Evolutionary conservation across 768 basidiomycete genomes (phyloP).

Genomic region (Lactarius evosmus): DNA sequence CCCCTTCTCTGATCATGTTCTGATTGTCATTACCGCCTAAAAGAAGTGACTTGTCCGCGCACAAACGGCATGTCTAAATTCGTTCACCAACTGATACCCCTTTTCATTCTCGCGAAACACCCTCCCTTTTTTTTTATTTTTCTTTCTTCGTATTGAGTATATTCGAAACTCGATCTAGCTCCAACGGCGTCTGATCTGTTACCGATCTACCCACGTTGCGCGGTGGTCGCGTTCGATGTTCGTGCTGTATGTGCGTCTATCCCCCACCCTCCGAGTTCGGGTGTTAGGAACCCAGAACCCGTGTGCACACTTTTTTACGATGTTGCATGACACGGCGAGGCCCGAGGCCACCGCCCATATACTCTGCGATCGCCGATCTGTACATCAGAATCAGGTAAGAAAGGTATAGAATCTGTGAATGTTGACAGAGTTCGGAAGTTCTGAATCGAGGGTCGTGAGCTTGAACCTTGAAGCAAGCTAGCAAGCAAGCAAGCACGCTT

Average conservation of each 20-base stretch:
- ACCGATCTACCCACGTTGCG: background rate
- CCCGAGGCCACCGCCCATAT: background rate
- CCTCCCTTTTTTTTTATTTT: background rate
- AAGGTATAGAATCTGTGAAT: background rate
- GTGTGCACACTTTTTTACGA: background rate
- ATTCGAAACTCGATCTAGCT: background rate
- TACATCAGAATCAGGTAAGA: background rate
- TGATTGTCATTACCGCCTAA: constrained; percentile 1
- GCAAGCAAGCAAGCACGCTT: background rate
- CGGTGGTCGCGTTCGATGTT: background rate
- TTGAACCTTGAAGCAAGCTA: background rate
- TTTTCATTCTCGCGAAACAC: background rate
- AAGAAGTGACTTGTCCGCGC: background rate
- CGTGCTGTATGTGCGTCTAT: background rate
- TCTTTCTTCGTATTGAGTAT: background rate
- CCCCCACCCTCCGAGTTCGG: background rate
- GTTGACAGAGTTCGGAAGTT: background rate
- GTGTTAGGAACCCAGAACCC: background rate
- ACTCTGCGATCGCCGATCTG: constrained; percentile 11
- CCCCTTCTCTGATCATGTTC: background rate
- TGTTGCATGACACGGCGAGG: background rate
- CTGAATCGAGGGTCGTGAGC: background rate
- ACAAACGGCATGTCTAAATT: background rate
- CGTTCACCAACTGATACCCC: constrained; percentile 1
- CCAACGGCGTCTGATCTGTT: background rate